phyloP scores from a whole-genome alignment of 495 filamentous ascomycete species.

The Peziza echinospora region DNA sequence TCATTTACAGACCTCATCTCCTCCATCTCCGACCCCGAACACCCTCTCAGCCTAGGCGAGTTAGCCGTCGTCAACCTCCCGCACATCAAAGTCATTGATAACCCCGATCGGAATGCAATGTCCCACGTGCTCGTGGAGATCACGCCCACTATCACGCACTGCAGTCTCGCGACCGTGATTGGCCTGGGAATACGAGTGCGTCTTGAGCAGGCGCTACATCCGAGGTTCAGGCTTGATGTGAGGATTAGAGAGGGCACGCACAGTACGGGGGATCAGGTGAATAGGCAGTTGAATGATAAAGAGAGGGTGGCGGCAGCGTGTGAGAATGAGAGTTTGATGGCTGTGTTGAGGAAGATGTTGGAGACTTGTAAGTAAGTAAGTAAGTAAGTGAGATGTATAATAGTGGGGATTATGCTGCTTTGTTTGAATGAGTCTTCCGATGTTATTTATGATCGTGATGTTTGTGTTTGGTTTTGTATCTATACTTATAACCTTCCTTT shows the following conservation, averaged over 20 bases:
- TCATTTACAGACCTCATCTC: conserved; percentile 79
- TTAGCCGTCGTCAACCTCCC: conserved; percentile 82
- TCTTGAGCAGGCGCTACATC: conserved; percentile 71
- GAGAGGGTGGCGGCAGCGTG: conserved; percentile 85
- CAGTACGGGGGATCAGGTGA: conserved; percentile 79
- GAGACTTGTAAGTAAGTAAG: conserved; percentile 37
- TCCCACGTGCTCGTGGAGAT: conserved; percentile 46
- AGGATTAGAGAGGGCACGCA: conserved; percentile 92
- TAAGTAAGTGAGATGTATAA: no score
- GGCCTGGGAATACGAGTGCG: conserved; percentile 81
- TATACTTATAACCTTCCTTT: no score
- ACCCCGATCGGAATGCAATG: conserved; percentile 27
- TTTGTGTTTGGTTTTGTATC: no score
- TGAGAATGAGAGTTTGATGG: conserved; percentile 78
- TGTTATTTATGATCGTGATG: no score
- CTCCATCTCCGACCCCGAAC: conserved; percentile 85
- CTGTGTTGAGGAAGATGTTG: conserved; percentile 80
- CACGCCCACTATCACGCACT: conserved; percentile 95
- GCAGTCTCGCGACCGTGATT: conserved; percentile 88
- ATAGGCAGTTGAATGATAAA: conserved; percentile 90
- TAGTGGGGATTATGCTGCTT: no score
- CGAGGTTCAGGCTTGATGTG: conserved; percentile 82
- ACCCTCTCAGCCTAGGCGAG: conserved; percentile 78
- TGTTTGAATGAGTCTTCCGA: no score
- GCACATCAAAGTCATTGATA: conserved; percentile 60